Conservation (phyloP, 306 rosid genomes). For the Crataegus laevigata region DNA sequence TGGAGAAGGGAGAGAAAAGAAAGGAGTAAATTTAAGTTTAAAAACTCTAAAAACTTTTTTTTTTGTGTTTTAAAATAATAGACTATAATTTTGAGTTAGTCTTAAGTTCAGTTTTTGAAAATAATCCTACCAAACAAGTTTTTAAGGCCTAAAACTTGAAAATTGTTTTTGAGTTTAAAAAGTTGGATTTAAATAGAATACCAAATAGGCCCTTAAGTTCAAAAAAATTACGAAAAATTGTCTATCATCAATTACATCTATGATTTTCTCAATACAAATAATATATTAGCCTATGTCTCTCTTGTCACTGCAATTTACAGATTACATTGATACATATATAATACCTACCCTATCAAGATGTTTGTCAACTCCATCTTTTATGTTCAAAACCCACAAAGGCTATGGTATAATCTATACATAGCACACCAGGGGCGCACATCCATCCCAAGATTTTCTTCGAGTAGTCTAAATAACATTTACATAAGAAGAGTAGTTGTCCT, state of each 20-base stretch:
- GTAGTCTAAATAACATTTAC: not conserved
- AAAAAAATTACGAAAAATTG: not conserved
- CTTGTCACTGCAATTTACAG: not conserved
- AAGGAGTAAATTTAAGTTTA: too few species aligned
- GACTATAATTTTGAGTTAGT: too few species aligned
- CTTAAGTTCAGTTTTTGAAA: too few species aligned
- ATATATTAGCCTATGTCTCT: not conserved
- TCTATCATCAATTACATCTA: not conserved
- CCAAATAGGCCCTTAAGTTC: too few species aligned
- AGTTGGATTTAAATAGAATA: too few species aligned
- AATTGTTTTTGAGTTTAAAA: too few species aligned
- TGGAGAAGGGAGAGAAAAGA: too few species aligned
- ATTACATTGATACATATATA: not conserved
- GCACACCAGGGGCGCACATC: not conserved
- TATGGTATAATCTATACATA: not conserved
- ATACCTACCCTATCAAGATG: not conserved
- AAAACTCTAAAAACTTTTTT: too few species aligned
- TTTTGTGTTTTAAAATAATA: too few species aligned
- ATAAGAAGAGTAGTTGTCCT: not conserved
- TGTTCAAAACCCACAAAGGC: not conserved
- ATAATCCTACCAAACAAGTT: too few species aligned
- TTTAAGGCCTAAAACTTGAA: too few species aligned
- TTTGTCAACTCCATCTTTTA: not conserved
- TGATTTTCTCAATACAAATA: not conserved
- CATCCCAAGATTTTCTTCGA: not conserved